Percentiles rank a stretch among this genome's conserved stretches.
Conservation (phyloP, 441 rosid genomes). For the Bocquillonia castaneifolia region DNA sequence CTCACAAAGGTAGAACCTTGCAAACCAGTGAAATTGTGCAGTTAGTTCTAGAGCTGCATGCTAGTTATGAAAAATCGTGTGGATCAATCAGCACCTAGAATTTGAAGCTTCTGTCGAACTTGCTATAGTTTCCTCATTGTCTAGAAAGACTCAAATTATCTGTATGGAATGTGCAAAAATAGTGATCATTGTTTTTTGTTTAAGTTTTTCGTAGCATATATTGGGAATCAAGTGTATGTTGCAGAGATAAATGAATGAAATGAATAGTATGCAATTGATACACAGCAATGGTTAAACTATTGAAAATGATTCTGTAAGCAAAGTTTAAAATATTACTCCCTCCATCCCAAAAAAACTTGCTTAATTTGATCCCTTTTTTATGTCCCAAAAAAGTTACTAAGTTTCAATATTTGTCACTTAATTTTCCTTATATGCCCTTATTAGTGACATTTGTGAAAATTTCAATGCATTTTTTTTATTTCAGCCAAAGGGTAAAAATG, state of each 20-base stretch:
- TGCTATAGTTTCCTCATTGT: not conserved
- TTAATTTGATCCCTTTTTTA: too few relatives aligned
- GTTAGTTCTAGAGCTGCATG: not conserved
- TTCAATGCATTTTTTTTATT: too few relatives aligned
- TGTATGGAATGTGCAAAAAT: not conserved
- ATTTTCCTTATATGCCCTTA: too few relatives aligned
- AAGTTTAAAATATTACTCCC: not conserved
- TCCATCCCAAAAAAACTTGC: too few relatives aligned
- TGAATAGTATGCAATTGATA: not conserved
- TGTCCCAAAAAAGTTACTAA: too few relatives aligned
- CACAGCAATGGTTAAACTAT: not conserved
- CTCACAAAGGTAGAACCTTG: not conserved
- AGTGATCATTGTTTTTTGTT: not conserved
- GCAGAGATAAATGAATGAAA: not conserved
- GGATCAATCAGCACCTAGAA: not conserved
- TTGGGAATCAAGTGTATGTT: not conserved
- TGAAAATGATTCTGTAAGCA: not conserved
- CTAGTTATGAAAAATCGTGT: not conserved
- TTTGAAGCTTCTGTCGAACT: not conserved
- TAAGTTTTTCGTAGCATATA: not conserved
- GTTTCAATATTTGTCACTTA: too few relatives aligned
- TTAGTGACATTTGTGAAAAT: too few relatives aligned
- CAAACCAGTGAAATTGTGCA: not conserved
- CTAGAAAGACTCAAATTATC: not conserved
- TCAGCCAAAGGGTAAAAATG: too few relatives aligned